Evolutionary conservation across 1,284 basidiomycete species (phyloP).

Genomic region (Trametes hirsuta): DNA sequence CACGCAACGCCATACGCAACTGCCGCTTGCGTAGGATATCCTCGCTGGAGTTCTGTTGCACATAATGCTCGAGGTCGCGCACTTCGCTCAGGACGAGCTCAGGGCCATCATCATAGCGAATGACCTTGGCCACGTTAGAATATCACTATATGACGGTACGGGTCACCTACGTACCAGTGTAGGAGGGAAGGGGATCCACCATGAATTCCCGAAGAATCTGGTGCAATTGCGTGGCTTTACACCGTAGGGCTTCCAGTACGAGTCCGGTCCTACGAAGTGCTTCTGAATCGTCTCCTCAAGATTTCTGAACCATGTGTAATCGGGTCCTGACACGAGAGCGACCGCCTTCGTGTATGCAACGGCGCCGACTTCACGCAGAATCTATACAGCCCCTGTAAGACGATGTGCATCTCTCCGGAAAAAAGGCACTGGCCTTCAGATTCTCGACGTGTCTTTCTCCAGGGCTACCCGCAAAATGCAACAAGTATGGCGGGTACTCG

Average conservation of each 20-base stretch:
- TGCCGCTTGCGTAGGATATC: constrained; percentile 58
- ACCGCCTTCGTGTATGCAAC: constrained; percentile 55
- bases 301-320: constrained; percentile 47
- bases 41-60: constrained; percentile 63
- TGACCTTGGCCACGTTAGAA: constrained; percentile 46
- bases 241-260: constrained; percentile 57
- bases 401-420: neutral
- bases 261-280: constrained; percentile 68
- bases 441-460: constrained; percentile 82
- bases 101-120: constrained; percentile 72
- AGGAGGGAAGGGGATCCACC: constrained; percentile 81
- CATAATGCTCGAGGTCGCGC: constrained; percentile 61
- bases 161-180: constrained; percentile 51
- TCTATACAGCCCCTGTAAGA: constrained; percentile 39
- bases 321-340: constrained; percentile 49
- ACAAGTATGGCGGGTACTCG: constrained; percentile 74
- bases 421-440: constrained; percentile 57
- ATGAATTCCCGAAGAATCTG: constrained; percentile 72
- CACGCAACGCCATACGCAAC: constrained; percentile 67
- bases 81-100: constrained; percentile 52
- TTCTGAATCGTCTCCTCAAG: constrained; percentile 57
- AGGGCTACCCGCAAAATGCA: constrained; percentile 68
- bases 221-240: constrained; percentile 40
- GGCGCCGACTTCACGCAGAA: constrained; percentile 68
- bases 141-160: neutral